phyloP scores from a whole-genome alignment of 306 rosid genomes.

The Rosa chinensis region DNA sequence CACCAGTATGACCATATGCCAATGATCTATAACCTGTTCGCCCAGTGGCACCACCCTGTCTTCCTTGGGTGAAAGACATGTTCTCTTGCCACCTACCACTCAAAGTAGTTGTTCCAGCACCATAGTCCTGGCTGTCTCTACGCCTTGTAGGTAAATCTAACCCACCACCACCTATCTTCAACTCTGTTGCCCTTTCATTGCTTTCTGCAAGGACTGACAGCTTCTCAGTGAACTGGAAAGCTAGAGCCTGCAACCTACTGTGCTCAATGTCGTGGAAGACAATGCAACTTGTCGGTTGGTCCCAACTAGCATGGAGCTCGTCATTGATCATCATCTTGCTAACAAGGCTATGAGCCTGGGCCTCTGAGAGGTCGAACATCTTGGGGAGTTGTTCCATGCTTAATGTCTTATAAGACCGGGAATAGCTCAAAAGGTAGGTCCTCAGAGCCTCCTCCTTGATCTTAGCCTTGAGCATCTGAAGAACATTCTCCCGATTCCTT shows the following conservation, averaged over 20 bases:
- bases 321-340: conserved; percentile 90
- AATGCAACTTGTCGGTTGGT: conserved; percentile 41
- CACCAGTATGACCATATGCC: conserved; percentile 37
- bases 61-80: conserved; percentile 47
- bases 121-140: conserved; percentile 81
- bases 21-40: conserved; percentile 63
- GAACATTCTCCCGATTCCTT: conserved; percentile 48
- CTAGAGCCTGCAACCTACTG: conserved; percentile 66
- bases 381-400: conserved; percentile 67
- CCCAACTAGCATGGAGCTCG: conserved; percentile 67
- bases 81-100: conserved; percentile 84
- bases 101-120: conserved; percentile 35
- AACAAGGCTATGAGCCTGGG: conserved; percentile 58
- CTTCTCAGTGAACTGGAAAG: conserved; percentile 83
- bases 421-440: conserved; percentile 79
- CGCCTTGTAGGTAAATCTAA: conserved; percentile 74
- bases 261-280: conserved; percentile 54
- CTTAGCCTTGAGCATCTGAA: conserved; percentile 70
- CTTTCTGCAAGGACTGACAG: conserved; percentile 73
- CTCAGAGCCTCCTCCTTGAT: conserved; percentile 87
- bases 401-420: conserved; percentile 67
- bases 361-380: conserved; percentile 66
- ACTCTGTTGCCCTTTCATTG: conserved; percentile 80
- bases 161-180: conserved; percentile 75
- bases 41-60: conserved; percentile 57